phyloP scores from a whole-genome alignment of 2,329 filamentous ascomycete species.

The Eutypa lata region DNA sequence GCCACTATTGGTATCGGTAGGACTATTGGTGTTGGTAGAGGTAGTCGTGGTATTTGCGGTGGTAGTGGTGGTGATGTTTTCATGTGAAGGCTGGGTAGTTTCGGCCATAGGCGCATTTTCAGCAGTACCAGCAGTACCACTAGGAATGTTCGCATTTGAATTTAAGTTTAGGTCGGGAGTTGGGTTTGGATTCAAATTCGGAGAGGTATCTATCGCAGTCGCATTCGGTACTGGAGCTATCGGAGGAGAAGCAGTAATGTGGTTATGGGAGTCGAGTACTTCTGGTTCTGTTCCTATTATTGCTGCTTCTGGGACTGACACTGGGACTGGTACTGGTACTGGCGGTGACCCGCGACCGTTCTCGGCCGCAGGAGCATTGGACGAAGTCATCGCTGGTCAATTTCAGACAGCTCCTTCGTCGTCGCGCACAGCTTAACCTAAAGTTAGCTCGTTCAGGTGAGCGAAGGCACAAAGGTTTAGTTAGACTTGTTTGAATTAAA shows the following conservation, averaged over 20 bases:
- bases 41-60: slow-evolving; percentile 3
- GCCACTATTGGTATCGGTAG: slow-evolving; percentile 3
- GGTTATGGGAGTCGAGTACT: background rate
- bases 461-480: background rate
- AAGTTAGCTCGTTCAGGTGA: background rate
- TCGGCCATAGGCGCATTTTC: background rate
- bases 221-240: background rate
- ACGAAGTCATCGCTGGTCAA: slow-evolving; percentile 61
- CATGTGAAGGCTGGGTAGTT: slow-evolving; percentile 1
- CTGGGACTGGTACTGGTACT: background rate
- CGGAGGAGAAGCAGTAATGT: background rate
- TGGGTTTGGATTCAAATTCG: background rate
- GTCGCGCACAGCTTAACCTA: slow-evolving; percentile 31
- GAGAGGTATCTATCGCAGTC: background rate
- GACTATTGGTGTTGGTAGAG: slow-evolving; percentile 1
- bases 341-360: background rate
- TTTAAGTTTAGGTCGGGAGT: background rate
- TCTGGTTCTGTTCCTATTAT: background rate
- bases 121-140: background rate
- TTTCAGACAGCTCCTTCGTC: slow-evolving; percentile 55
- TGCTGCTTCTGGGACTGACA: background rate
- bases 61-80: slow-evolving; percentile 2
- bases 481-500: background rate
- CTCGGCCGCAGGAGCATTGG: slow-evolving; percentile 37
- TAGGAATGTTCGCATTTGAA: background rate